These are phyloP conservation scores for Aspergillus vadensis DNA, from an alignment of 2,329 filamentous ascomycete species.

Conservation along the genomic window DNA sequence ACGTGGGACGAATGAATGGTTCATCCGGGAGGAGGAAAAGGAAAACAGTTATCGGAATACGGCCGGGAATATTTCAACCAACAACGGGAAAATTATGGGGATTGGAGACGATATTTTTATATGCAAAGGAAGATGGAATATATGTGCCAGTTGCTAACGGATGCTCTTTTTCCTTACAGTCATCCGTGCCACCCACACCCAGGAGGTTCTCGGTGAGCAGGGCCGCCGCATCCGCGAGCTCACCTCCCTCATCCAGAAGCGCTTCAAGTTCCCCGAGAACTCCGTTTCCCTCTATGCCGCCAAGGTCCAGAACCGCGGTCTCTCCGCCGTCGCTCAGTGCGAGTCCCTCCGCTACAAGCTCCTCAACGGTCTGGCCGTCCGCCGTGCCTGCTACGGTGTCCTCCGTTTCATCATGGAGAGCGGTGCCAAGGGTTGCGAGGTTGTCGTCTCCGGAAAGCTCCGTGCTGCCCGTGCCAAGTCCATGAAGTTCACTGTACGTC, in stretches of 20 bases:
- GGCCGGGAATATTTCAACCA: neutral
- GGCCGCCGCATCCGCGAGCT: constrained; percentile 99
- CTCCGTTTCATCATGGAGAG: constrained; percentile 99
- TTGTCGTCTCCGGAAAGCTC: constrained; percentile 98
- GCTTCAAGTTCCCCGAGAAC: constrained; percentile 99
- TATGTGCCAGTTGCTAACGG: constrained; percentile 34
- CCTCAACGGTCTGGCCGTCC: constrained; percentile 97
- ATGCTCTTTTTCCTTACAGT: constrained; percentile 50
- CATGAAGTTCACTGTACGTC: constrained; percentile 98
- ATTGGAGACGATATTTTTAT: constrained; percentile 7
- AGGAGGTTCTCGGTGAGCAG: constrained; percentile 99
- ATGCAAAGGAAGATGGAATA: constrained; percentile 1
- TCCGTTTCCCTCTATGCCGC: constrained; percentile 99
- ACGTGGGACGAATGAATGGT: constrained; percentile 6
- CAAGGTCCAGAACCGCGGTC: constrained; percentile 99
- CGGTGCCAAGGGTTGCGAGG: constrained; percentile 99
- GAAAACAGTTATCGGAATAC: constrained; percentile 10
- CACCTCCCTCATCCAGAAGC: constrained; percentile 99
- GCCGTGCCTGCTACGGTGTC: constrained; percentile 99
- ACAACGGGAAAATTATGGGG: neutral
- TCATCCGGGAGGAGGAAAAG: neutral
- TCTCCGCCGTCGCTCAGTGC: constrained; percentile 99
- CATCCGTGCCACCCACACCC: constrained; percentile 99
- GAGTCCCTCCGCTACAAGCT: constrained; percentile 99
- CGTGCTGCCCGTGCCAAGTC: constrained; percentile 98